phyloP scores from a whole-genome alignment of 345 rosid species.

The Lepidium sativum region DNA sequence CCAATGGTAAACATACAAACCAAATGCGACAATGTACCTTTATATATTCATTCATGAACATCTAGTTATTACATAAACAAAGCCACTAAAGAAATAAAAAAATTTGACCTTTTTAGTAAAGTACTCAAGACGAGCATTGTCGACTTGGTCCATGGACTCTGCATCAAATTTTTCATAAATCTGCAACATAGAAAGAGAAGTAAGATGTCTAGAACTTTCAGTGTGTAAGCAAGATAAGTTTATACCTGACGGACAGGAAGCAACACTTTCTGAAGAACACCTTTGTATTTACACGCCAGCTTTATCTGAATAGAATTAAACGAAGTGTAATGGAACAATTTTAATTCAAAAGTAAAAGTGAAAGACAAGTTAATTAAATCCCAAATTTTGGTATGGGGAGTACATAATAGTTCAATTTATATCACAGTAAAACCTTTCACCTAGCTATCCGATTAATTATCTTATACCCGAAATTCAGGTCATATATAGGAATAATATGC shows the following conservation, averaged over 20 bases:
- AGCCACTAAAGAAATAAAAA: not conserved
- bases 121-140: slow-evolving; percentile 77
- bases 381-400: not conserved
- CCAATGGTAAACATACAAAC: not conserved
- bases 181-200: slow-evolving; percentile 33
- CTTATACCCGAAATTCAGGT: not conserved
- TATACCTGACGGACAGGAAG: slow-evolving; percentile 77
- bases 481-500: not conserved
- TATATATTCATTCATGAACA: not conserved
- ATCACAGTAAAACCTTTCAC: not conserved
- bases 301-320: slow-evolving; percentile 45
- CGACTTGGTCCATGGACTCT: slow-evolving; percentile 41
- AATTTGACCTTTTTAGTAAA: slow-evolving; percentile 66
- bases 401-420: not conserved
- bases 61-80: not conserved
- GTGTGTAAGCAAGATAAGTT: not conserved
- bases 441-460: slow-evolving; percentile 12
- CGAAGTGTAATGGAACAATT: not conserved
- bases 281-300: slow-evolving; percentile 53
- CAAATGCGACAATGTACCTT: not conserved
- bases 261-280: slow-evolving; percentile 75
- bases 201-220: slow-evolving; percentile 5
- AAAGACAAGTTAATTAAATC: not conserved
- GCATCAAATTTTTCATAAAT: slow-evolving; percentile 74
- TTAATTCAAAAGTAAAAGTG: not conserved